These are phyloP conservation scores for Litchi chinensis DNA, from an alignment of 345 rosid genomes.

Conservation along the genomic window DNA sequence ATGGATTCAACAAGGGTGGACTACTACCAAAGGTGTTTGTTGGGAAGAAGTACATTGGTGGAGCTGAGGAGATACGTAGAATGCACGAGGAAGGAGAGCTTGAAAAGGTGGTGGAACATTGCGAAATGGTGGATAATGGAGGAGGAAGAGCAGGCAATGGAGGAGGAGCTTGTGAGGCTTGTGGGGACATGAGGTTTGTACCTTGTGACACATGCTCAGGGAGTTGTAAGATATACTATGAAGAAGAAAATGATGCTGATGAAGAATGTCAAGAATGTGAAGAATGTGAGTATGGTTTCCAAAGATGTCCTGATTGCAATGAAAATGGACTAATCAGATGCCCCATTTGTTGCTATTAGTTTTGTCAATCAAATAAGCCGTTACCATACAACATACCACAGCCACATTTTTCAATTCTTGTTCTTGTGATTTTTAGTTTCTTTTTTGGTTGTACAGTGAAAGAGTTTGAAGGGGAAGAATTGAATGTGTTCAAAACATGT, in stretches of 20 bases:
- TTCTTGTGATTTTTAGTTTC: background rate
- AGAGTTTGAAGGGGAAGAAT: constrained; percentile 2
- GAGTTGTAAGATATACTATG: constrained; percentile 82
- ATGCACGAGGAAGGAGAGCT: constrained; percentile 85
- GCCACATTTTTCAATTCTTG: background rate
- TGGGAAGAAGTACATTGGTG: constrained; percentile 72
- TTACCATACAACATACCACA: background rate
- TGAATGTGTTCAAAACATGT: constrained; percentile 16
- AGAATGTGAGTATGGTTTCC: constrained; percentile 61
- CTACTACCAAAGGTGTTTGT: constrained; percentile 74
- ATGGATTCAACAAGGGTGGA: constrained; percentile 38
- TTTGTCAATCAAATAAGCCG: background rate
- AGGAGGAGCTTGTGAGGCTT: constrained; percentile 66
- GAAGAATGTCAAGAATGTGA: constrained; percentile 33
- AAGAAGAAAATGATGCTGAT: constrained; percentile 31
- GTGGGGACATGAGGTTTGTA: constrained; percentile 90
- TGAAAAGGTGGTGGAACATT: constrained; percentile 57
- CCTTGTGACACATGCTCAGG: constrained; percentile 94
- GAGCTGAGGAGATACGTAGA: constrained; percentile 73
- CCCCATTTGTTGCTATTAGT: constrained; percentile 61
- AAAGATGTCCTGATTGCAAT: constrained; percentile 87
- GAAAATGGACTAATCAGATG: constrained; percentile 91
- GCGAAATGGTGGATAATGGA: constrained; percentile 51
- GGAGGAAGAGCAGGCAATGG: constrained; percentile 30
- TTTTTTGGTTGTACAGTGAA: constrained; percentile 41